phyloP scores from a whole-genome alignment of 2,329 filamentous ascomycete species.

The Rhinocladiella similis region DNA sequence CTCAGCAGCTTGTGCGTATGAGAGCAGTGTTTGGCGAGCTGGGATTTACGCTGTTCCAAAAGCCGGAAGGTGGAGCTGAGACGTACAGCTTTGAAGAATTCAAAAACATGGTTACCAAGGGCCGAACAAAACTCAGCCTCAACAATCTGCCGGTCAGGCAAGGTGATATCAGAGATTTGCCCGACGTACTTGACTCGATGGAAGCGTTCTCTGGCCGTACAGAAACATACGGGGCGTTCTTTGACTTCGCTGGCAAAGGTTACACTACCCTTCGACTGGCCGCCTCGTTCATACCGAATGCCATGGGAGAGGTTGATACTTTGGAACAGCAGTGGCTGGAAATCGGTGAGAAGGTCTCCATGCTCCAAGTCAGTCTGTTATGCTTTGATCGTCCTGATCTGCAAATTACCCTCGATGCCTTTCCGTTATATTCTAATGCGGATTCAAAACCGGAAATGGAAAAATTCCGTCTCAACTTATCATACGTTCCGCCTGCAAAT shows the following conservation, averaged over 20 bases:
- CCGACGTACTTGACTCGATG: conserved; percentile 32
- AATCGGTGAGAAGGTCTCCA: conserved; percentile 38
- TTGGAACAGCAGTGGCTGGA: conserved; percentile 25
- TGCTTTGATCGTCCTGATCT: conserved; percentile 36
- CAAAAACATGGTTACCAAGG: conserved; percentile 39
- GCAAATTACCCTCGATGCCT: conserved; percentile 24
- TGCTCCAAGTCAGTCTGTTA: conserved; percentile 42
- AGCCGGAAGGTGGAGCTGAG: conserved; percentile 29
- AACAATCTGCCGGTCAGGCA: conserved; percentile 18
- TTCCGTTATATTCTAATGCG: conserved; percentile 21
- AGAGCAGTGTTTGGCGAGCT: conserved; percentile 45
- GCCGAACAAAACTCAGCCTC: conserved; percentile 38
- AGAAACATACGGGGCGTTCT: conserved; percentile 40
- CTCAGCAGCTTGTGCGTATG: conserved; percentile 41
- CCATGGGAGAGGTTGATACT: conserved; percentile 16
- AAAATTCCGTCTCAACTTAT: conserved; percentile 24
- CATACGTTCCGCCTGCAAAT: conserved; percentile 16
- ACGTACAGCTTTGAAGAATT: conserved; percentile 42
- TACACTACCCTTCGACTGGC: conserved; percentile 38
- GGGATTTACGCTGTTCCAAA: conserved; percentile 38
- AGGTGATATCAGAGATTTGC: conserved; percentile 30
- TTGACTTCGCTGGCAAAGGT: conserved; percentile 39
- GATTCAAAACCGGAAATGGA: conserved; percentile 15
- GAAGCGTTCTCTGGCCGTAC: conserved; percentile 30
- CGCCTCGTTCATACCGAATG: conserved; percentile 26